These are phyloP conservation scores for Coemansia sp. DNA, from an alignment of 192 early-diverging fungal species.

Conservation along the genomic window DNA sequence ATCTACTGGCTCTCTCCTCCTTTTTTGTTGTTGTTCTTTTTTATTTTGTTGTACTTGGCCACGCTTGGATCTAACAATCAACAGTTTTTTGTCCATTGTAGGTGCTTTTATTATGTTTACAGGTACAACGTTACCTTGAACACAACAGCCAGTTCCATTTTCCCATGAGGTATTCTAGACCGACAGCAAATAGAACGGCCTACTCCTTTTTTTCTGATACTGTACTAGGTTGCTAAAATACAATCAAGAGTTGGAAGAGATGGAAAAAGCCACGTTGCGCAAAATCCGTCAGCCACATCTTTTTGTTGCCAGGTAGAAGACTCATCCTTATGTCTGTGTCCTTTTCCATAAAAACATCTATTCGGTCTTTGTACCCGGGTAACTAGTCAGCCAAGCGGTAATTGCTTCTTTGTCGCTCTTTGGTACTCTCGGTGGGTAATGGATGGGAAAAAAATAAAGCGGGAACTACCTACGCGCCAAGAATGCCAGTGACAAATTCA, in stretches of 20 bases:
- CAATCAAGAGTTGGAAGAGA: neutral
- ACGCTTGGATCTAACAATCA: slow-evolving; percentile 1
- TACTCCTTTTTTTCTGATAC: neutral
- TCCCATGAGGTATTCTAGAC: neutral
- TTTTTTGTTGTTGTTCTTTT: neutral
- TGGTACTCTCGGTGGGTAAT: neutral
- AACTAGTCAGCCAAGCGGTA: neutral
- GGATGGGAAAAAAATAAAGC: neutral
- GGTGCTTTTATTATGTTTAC: neutral
- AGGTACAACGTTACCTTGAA: neutral
- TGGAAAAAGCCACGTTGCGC: neutral
- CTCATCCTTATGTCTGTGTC: neutral
- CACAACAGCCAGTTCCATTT: neutral
- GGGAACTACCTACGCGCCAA: neutral
- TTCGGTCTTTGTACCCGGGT: neutral
- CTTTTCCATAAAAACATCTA: neutral
- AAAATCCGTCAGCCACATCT: neutral
- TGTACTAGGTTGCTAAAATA: neutral
- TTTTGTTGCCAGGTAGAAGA: neutral
- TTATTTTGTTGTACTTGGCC: neutral
- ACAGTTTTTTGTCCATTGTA: neutral
- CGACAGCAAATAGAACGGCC: neutral
- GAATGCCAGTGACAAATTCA: neutral
- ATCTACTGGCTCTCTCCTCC: neutral
- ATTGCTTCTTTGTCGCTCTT: neutral